These are phyloP conservation scores for Drosera spatulata DNA, from an alignment of 179 eudicot species.

Conservation along the genomic window DNA sequence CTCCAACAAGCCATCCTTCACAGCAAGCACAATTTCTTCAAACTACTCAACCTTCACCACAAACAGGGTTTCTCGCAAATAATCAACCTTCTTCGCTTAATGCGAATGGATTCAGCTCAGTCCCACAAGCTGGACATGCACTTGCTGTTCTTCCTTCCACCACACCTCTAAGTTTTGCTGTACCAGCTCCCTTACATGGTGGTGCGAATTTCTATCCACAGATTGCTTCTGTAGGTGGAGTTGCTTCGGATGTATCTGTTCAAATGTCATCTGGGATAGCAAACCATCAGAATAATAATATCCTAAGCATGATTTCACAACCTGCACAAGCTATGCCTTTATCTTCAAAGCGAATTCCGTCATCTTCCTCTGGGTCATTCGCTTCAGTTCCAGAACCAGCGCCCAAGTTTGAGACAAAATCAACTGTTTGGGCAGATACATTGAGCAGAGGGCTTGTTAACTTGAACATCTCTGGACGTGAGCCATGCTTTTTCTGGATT, in stretches of 20 bases:
- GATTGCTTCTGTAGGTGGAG: constrained; percentile 14
- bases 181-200: constrained; percentile 27
- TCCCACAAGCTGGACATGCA: constrained; percentile 33
- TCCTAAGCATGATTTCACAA: constrained; percentile 20
- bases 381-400: constrained; percentile 53
- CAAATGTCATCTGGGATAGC: constrained; percentile 17
- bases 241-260: constrained; percentile 19
- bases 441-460: constrained; percentile 86
- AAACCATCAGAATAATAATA: constrained; percentile 16
- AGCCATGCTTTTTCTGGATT: constrained; percentile 17
- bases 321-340: constrained; percentile 13
- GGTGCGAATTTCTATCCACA: constrained; percentile 21
- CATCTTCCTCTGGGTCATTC: constrained; percentile 34
- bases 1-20: constrained; percentile 21
- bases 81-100: not conserved
- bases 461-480: constrained; percentile 91
- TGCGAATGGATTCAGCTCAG: constrained; percentile 25
- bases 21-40: constrained; percentile 21
- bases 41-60: constrained; percentile 18
- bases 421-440: constrained; percentile 96
- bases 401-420: constrained; percentile 79
- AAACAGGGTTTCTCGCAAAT: not conserved
- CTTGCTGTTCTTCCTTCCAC: constrained; percentile 14
- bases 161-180: constrained; percentile 28
- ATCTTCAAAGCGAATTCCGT: constrained; percentile 20